A percentile compares a stretch with the other conserved stretches of the same genome.
These are phyloP conservation scores for Exophiala phaeomuriformis DNA, from an alignment of 2,329 filamentous ascomycete species.

Conservation along the genomic window DNA sequence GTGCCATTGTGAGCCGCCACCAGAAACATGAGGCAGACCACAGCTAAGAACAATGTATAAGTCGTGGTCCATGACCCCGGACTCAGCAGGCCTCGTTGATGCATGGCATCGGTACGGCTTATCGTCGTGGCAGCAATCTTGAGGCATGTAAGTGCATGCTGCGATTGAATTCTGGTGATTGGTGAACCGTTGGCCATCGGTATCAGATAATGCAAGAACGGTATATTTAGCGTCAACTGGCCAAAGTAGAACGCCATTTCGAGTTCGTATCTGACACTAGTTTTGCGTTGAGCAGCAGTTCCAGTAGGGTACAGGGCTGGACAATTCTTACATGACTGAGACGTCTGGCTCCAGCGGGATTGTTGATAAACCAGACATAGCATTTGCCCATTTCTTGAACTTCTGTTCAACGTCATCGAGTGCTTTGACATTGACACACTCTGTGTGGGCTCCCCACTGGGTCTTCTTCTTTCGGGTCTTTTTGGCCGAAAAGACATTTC, in stretches of 20 bases:
- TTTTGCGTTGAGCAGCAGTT: neutral
- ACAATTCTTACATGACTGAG: conserved; percentile 7
- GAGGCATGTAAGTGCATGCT: conserved; percentile 22
- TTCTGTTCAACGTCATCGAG: conserved; percentile 14
- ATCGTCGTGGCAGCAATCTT: conserved; percentile 22
- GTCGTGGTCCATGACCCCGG: conserved; percentile 18
- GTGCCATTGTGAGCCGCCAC: conserved; percentile 24
- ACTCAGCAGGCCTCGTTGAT: conserved; percentile 13
- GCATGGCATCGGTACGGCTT: conserved; percentile 14
- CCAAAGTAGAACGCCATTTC: conserved; percentile 19
- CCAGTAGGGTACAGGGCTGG: neutral
- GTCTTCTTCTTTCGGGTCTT: too few relatives aligned
- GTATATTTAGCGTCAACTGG: conserved; percentile 20
- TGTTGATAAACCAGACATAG: conserved; percentile 7
- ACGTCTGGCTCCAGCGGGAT: conserved; percentile 4
- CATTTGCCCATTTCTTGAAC: conserved; percentile 18
- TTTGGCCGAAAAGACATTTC: too few relatives aligned
- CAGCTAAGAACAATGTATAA: conserved; percentile 24
- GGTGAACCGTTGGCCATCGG: conserved; percentile 59
- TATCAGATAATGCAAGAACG: conserved; percentile 24
- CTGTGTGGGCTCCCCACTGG: too few relatives aligned
- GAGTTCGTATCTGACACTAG: conserved; percentile 17
- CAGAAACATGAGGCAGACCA: conserved; percentile 22
- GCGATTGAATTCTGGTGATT: conserved; percentile 54
- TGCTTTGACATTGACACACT: conserved; percentile 10